A percentile compares a stretch with the other conserved stretches of the same genome.
These are phyloP conservation scores for Neoboletus brunneissimus DNA, from an alignment of 768 basidiomycete species.

Conservation along the genomic window DNA sequence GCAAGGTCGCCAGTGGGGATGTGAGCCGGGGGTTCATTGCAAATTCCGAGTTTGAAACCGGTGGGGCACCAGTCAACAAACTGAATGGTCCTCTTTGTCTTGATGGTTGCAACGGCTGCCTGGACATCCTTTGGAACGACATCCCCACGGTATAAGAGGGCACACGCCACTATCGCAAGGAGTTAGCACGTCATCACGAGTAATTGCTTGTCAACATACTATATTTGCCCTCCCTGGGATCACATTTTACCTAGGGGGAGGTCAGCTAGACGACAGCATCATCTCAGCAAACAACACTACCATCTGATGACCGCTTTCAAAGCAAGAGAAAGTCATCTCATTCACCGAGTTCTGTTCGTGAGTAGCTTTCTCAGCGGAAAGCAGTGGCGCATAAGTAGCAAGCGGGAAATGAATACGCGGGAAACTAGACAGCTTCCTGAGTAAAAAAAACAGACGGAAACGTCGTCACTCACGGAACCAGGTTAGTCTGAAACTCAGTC, in stretches of 20 bases:
- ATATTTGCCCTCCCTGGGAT: slow-evolving; percentile 98
- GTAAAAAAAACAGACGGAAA: background rate
- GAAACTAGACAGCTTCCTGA: slow-evolving; percentile 53
- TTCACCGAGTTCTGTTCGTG: slow-evolving; percentile 98
- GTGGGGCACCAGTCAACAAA: slow-evolving; percentile 99
- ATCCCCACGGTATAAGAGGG: slow-evolving; percentile 90
- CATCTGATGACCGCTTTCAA: slow-evolving; percentile 97
- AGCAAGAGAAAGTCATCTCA: slow-evolving; percentile 98
- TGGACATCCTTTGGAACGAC: slow-evolving; percentile 97
- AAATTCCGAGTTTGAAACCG: slow-evolving; percentile 97
- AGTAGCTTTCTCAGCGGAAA: slow-evolving; percentile 92
- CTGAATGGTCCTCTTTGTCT: slow-evolving; percentile 97
- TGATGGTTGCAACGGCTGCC: slow-evolving; percentile 88
- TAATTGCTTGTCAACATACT: slow-evolving; percentile 50
- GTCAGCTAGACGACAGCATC: background rate
- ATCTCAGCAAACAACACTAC: slow-evolving; percentile 34
- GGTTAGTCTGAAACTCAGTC: slow-evolving; percentile 98
- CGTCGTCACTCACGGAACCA: slow-evolving; percentile 76
- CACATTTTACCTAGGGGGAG: slow-evolving; percentile 64
- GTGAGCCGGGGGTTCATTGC: slow-evolving; percentile 90
- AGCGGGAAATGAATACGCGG: slow-evolving; percentile 98
- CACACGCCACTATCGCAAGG: slow-evolving; percentile 71
- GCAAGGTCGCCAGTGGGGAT: slow-evolving; percentile 96
- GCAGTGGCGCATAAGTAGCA: slow-evolving; percentile 91
- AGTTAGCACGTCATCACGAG: slow-evolving; percentile 12